phyloP scores from a whole-genome alignment of 192 early-diverging fungal genomes.

The Linnemannia exigua region DNA sequence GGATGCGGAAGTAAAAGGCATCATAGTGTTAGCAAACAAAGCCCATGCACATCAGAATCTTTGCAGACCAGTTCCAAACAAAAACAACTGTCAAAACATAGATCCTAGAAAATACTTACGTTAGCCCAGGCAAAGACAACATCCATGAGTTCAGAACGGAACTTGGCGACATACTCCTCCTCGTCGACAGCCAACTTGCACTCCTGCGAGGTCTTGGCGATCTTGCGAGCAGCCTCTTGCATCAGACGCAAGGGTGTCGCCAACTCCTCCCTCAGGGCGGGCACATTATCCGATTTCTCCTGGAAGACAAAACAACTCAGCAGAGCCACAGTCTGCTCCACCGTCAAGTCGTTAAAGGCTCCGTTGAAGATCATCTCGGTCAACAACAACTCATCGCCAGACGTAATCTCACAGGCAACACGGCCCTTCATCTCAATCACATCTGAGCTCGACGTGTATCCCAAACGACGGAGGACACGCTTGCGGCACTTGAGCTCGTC shows the following conservation, averaged over 20 bases:
- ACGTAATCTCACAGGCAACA: slow-evolving; percentile 96
- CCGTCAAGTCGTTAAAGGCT: slow-evolving; percentile 93
- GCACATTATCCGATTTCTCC: slow-evolving; percentile 76
- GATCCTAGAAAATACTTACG: slow-evolving; percentile 38
- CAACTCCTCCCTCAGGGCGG: slow-evolving; percentile 81
- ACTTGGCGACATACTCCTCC: slow-evolving; percentile 89
- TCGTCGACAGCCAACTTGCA: slow-evolving; percentile 90
- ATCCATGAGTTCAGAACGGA: slow-evolving; percentile 93
- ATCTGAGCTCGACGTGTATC: slow-evolving; percentile 85
- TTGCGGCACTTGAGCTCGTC: slow-evolving; percentile 94
- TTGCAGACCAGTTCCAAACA: not conserved
- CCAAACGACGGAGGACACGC: slow-evolving; percentile 92
- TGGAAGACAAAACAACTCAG: slow-evolving; percentile 94
- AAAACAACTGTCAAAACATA: not conserved
- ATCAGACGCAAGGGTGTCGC: slow-evolving; percentile 79
- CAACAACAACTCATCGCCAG: slow-evolving; percentile 94
- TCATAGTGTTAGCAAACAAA: too few species aligned
- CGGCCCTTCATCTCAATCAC: slow-evolving; percentile 98
- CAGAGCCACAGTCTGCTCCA: slow-evolving; percentile 88
- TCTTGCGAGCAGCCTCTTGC: slow-evolving; percentile 88
- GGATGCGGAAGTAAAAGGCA: too few species aligned
- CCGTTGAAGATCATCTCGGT: slow-evolving; percentile 98
- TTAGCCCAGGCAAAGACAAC: slow-evolving; percentile 92
- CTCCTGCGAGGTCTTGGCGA: slow-evolving; percentile 89
- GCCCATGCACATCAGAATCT: too few species aligned